Evolutionary conservation across 306 rosid genomes (phyloP), one percentile per base, ranked within the genome.

Genomic region (Castanospermum australe): DNA sequence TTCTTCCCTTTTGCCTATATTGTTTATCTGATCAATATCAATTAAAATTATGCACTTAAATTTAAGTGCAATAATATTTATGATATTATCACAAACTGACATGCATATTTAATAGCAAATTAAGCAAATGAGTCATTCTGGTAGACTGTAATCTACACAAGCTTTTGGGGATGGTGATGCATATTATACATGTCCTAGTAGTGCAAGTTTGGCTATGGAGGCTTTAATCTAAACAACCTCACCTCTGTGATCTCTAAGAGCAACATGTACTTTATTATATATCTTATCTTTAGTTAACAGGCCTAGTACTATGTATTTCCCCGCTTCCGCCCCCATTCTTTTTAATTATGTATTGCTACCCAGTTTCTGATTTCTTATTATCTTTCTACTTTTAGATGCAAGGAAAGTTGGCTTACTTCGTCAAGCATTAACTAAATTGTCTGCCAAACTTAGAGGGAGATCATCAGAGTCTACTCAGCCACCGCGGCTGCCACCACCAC

Each of bases 361-460:
- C 21, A 25, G 68, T 76, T 83, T 48, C 81, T 83, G 42, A 79
- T 30, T 59, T 48, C 36, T 70, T 12, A 12, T 56, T 56, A n/a
- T 66, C 72, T 67, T 74, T 70, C 20, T 78, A 51, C 79, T 71
- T 89, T 86, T 79, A 87, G 92, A 81, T 79, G 87, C 83, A 56
- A 88, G 78, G n/a, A 88, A 76, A 82, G 81, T 5, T 1, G 44
- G 65, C 15, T 61, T 60, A 54, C 74, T 88, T 71, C 82, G 56
- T 36, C 81, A 66, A 82, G 21, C 83, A 36, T 65, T 90, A 25
- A 48, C 84, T 18, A 90, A 78, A 76, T 33, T 92, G 48, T 85
- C 82, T 63, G 87, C 91, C 77, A 92, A 83, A 83, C 73, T 90
- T 38, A 79, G 88, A 59, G 90, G 93, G 65, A 83, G 79, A 82